Base-by-base conservation (phyloP, 1,284 basidiomycete species). In the Ganoderma resinaceum region DNA sequence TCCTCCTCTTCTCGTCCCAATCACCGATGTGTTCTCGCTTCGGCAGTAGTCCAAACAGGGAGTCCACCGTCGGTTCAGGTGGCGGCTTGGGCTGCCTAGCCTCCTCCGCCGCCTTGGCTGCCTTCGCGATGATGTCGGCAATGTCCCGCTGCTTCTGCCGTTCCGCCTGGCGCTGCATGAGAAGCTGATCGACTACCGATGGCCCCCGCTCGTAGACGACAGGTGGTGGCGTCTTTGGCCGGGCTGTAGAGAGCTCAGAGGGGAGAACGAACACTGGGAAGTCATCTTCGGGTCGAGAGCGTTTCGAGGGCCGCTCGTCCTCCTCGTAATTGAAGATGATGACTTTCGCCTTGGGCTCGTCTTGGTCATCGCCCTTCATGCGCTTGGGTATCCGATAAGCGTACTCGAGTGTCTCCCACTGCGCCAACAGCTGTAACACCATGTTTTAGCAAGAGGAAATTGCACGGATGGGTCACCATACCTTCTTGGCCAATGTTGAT, bases 301-400 rank as follows among this genome's bases (percentile, higher is more conserved):
- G 80, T 65, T 83, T 82, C 23, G 70, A 66, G 1, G 78, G 78
- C 1, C 81, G 80, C 26, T 75, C 67, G 43, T 79, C 78, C 6
- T 76, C 72, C 4, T 76, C 74, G 38, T 75, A 70, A 1, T 69
- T 71, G 59, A 71, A 61, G 23, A 65, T 40, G 29, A 71, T 23
- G 16, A 69, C 49, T 16, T 65, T 66, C 33, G 62, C 53, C 23
- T 67, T 42, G 0, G 68, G 70, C 8, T 75, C 76, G 2, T 73
- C 72, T 1, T 75, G 76, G 38, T 75, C 76, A 29, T 79, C 75
- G 73, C 74, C 80, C 77, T 85, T 87, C 59, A 84, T 74, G 65
- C 90, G 84, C 77, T 93, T 94, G 11, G 94, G 92, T 86, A 98
- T 97, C 73, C 95, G 91, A 79, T 94, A 96, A 11, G 89, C 91